These are phyloP conservation scores for Fusarium miscanthi DNA, from an alignment of 2,329 filamentous ascomycete species.

Conservation along the genomic window DNA sequence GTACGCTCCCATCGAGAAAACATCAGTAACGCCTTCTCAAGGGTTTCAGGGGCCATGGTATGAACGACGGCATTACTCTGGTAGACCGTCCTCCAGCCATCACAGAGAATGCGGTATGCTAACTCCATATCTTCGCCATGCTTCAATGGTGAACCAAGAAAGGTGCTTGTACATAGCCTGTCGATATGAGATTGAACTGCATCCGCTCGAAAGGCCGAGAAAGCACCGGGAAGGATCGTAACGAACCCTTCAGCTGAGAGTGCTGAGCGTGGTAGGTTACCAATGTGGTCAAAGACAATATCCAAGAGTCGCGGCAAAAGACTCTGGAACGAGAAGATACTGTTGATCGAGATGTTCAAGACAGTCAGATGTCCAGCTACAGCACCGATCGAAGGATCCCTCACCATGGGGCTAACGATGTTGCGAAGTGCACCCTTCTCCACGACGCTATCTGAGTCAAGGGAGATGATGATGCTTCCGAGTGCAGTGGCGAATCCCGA, in stretches of 20 bases:
- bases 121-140: not conserved
- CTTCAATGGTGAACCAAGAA: not conserved
- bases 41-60: not conserved
- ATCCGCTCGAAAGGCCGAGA: not conserved
- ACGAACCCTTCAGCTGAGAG: not conserved
- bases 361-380: not conserved
- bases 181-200: not conserved
- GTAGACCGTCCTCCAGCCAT: not conserved
- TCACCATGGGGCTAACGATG: not conserved
- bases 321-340: not conserved
- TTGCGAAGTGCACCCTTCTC: not conserved
- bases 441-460: not conserved
- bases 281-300: not conserved
- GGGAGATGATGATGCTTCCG: not conserved
- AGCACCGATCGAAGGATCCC: not conserved
- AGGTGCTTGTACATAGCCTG: not conserved
- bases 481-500: not conserved
- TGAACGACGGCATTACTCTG: not conserved
- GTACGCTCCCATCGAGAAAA: not conserved
- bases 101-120: not conserved
- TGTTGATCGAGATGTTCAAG: not conserved
- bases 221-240: not conserved
- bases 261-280: not conserved
- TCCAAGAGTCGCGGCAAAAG: not conserved
- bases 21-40: not conserved